Evolutionary conservation across 441 rosid genomes (phyloP).

Genomic region (Populus hybrid): DNA sequence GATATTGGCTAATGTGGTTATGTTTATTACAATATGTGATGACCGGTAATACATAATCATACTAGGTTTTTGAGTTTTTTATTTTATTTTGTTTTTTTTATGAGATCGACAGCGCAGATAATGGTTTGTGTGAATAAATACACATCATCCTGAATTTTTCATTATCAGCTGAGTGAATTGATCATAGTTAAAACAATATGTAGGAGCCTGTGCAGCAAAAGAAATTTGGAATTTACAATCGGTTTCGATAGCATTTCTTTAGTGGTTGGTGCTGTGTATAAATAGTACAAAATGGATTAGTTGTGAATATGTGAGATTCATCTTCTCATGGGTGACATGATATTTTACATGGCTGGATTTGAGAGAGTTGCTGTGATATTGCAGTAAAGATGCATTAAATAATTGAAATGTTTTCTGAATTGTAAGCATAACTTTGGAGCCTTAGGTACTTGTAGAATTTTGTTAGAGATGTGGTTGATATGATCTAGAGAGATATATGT

Average conservation of each 20-base stretch:
- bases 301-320: not conserved
- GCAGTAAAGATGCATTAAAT: not conserved
- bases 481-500: not conserved
- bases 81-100: not conserved
- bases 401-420: not conserved
- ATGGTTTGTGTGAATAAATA: no score
- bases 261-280: not conserved
- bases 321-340: not conserved
- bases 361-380: not conserved
- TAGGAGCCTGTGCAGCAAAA: not conserved
- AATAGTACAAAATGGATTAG: not conserved
- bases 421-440: not conserved
- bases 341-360: not conserved
- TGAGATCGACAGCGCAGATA: not conserved
- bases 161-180: not conserved
- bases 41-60: not conserved
- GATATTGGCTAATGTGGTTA: not conserved
- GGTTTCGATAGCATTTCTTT: not conserved
- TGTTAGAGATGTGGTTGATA: not conserved
- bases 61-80: not conserved
- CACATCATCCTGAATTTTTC: no score
- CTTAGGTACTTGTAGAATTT: not conserved
- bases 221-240: not conserved
- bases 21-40: not conserved
- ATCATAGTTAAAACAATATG: not conserved